Percentiles rank a stretch among this genome's conserved stretches.
These are phyloP conservation scores for Aspergillus sclerotiicarbonarius DNA, from an alignment of 495 filamentous ascomycete species.

Conservation along the genomic window DNA sequence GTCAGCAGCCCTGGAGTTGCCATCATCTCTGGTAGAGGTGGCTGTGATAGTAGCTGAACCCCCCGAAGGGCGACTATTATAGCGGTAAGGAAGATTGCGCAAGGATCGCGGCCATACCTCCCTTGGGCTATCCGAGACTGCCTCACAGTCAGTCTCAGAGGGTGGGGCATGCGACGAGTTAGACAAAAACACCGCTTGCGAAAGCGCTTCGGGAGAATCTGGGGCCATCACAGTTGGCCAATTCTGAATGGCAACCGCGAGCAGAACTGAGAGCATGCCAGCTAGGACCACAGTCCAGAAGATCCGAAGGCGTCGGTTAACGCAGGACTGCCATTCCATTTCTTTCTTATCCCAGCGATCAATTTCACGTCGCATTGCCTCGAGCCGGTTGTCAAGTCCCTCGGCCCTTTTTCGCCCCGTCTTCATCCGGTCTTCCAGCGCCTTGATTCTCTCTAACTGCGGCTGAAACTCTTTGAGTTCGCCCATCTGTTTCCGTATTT, in stretches of 20 bases:
- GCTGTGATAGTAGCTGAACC: conserved; percentile 3
- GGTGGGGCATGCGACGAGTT: background rate
- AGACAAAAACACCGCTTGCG: background rate
- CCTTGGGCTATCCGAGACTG: background rate
- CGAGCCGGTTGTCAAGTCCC: conserved; percentile 63
- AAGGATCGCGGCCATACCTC: background rate
- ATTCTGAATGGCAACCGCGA: conserved; percentile 43
- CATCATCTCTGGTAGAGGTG: conserved; percentile 4
- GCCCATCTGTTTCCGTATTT: conserved; percentile 64
- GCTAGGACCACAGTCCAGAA: conserved; percentile 55
- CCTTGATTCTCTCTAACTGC: conserved; percentile 65
- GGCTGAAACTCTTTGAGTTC: conserved; percentile 66
- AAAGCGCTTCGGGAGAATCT: background rate
- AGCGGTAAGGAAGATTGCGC: background rate
- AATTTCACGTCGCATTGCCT: conserved; percentile 60
- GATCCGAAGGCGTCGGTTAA: conserved; percentile 58
- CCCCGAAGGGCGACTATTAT: background rate
- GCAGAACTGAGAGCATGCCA: conserved; percentile 35
- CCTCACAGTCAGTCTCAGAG: background rate
- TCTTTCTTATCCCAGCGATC: conserved; percentile 72
- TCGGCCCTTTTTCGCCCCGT: conserved; percentile 61
- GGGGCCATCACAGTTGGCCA: conserved; percentile 19
- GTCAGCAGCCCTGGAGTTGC: conserved; percentile 13
- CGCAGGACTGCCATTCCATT: conserved; percentile 67
- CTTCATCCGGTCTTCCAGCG: conserved; percentile 64